Conservation (phyloP, 1,139 yeast species). For the Diutina sp. region DNA sequence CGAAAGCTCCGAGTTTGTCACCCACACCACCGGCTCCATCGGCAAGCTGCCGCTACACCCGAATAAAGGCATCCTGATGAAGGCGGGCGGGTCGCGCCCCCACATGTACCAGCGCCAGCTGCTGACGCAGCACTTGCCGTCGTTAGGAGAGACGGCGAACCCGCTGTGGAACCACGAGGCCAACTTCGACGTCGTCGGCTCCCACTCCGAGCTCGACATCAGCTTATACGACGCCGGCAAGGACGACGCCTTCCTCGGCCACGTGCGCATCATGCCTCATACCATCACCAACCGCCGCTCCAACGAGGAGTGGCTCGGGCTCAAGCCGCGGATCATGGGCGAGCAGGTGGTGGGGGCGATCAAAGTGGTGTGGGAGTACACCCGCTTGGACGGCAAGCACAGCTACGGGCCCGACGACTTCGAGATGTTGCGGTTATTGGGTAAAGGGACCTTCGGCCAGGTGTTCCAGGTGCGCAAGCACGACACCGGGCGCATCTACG, state of each 20-base stretch:
- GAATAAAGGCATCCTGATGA: neutral
- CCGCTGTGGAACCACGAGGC: constrained; percentile 91
- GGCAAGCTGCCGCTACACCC: constrained; percentile 22
- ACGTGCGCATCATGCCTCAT: constrained; percentile 59
- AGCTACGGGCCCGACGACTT: constrained; percentile 91
- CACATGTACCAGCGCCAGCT: constrained; percentile 49
- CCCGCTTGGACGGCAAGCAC: constrained; percentile 47
- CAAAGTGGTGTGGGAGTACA: constrained; percentile 61
- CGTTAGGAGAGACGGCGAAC: constrained; percentile 32
- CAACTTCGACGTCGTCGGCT: constrained; percentile 79
- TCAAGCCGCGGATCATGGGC: constrained; percentile 63
- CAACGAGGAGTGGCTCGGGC: constrained; percentile 54
- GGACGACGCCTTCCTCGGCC: constrained; percentile 80
- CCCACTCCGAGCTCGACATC: constrained; percentile 71
- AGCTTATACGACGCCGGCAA: constrained; percentile 77
- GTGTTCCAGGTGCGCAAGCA: constrained; percentile 89
- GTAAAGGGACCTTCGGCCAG: constrained; percentile 96
- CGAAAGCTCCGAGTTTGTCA: constrained; percentile 83
- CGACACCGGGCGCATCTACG: constrained; percentile 83
- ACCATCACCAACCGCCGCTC: constrained; percentile 26
- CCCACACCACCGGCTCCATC: constrained; percentile 63
- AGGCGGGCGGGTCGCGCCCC: constrained; percentile 18
- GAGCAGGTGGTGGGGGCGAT: constrained; percentile 72
- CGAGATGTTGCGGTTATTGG: constrained; percentile 77
- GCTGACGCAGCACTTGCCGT: constrained; percentile 45